A percentile compares a stretch with the other conserved stretches of the same genome.
These are phyloP conservation scores for Cryptosporidium felis DNA, from an alignment of 169 alveolate genomes.

Conservation along the genomic window DNA sequence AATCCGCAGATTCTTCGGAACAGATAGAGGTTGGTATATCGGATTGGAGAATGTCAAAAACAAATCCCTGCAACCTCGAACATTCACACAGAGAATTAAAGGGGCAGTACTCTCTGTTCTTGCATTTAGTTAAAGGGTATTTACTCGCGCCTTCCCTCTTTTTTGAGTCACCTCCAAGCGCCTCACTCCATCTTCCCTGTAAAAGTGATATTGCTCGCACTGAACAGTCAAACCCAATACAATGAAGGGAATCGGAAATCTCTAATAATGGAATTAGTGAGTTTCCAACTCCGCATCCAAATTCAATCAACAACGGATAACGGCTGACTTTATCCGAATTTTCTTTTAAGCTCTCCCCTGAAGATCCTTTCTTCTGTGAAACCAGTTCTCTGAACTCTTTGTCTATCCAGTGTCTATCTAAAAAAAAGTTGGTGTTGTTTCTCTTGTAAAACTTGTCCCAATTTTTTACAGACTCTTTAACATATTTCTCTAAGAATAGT, in stretches of 20 bases:
- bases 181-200: constrained; percentile 76
- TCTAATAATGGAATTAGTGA: constrained; percentile 88
- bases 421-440: constrained; percentile 87
- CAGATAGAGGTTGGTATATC: constrained; percentile 72
- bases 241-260: constrained; percentile 76
- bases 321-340: constrained; percentile 49
- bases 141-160: neutral
- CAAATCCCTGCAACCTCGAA: constrained; percentile 68
- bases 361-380: constrained; percentile 33
- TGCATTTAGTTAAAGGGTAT: constrained; percentile 59
- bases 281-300: constrained; percentile 96
- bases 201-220: constrained; percentile 87
- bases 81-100: constrained; percentile 16
- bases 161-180: constrained; percentile 47
- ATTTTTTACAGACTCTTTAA: constrained; percentile 82
- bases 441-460: constrained; percentile 92
- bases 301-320: constrained; percentile 79
- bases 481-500: constrained; percentile 74
- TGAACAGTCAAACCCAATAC: constrained; percentile 91
- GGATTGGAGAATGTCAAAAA: constrained; percentile 71
- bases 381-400: constrained; percentile 86
- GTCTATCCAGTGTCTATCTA: constrained; percentile 90
- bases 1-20: constrained; percentile 79
- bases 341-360: neutral
- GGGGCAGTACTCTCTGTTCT: neutral